These are phyloP conservation scores for Leccinum holopus DNA, from an alignment of 1,284 basidiomycete genomes.

Conservation along the genomic window DNA sequence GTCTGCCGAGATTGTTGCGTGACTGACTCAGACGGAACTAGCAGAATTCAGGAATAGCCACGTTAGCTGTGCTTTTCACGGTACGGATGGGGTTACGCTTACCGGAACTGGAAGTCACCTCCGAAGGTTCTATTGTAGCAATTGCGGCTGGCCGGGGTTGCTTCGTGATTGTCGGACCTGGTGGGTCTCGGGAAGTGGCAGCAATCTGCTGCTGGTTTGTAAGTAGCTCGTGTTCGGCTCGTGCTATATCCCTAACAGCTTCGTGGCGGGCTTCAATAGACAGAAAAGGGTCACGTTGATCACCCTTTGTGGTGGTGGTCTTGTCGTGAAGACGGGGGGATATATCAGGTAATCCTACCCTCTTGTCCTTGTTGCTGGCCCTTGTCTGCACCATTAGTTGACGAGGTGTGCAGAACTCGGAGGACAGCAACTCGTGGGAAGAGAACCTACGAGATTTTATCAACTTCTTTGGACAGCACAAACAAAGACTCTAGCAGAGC, in stretches of 20 bases:
- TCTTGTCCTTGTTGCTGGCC: not conserved
- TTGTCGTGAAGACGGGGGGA: not conserved
- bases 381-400: not conserved
- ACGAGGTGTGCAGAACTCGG: no score
- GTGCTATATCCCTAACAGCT: not conserved
- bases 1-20: no score
- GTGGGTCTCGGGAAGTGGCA: not conserved
- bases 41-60: no score
- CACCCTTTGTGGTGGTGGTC: not conserved
- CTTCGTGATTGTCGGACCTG: not conserved
- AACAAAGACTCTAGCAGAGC: no score
- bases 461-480: no score
- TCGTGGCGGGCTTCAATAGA: not conserved
- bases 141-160: not conserved
- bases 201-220: not conserved
- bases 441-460: no score
- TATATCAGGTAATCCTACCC: not conserved
- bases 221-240: not conserved
- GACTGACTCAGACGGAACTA: no score
- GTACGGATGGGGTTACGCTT: no score
- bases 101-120: no score
- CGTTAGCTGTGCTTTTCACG: no score
- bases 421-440: no score
- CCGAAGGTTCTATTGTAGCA: no score
- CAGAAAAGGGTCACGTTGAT: not conserved